These are phyloP conservation scores for Cutaneotrichosporon dermatis DNA, from an alignment of 1,284 basidiomycete genomes.

Conservation along the genomic window DNA sequence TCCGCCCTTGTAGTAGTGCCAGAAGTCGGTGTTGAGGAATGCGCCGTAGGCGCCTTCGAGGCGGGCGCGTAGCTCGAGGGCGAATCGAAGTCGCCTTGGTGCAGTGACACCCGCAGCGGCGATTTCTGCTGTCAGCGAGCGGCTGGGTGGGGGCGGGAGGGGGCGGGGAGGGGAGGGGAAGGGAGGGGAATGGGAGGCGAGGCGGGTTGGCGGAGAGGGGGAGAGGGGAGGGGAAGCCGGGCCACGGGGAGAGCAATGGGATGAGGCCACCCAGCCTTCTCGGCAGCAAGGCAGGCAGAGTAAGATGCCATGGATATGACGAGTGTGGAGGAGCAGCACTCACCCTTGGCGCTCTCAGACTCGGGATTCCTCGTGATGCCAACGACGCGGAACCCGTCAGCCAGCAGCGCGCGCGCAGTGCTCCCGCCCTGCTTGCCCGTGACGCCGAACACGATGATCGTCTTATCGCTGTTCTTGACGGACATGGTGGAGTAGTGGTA, in stretches of 20 bases:
- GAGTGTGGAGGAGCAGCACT: neutral
- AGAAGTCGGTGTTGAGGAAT: constrained; percentile 8
- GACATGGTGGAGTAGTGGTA: too few relatives aligned
- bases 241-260: too few relatives aligned
- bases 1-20: constrained; percentile 1
- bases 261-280: too few relatives aligned
- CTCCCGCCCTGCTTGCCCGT: constrained; percentile 19
- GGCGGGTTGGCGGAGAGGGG: neutral
- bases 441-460: constrained; percentile 16
- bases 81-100: neutral
- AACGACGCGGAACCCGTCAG: constrained; percentile 6
- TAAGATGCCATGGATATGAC: too few relatives aligned
- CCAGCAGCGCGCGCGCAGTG: constrained; percentile 13
- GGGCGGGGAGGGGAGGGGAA: neutral
- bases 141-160: neutral
- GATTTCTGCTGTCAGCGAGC: neutral
- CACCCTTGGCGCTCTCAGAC: neutral
- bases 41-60: constrained; percentile 6
- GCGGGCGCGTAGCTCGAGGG: neutral
- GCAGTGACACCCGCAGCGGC: neutral
- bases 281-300: too few relatives aligned
- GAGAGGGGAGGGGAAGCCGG: neutral
- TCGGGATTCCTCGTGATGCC: constrained; percentile 21
- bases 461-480: neutral
- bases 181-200: neutral